Conservation (phyloP, 495 filamentous ascomycete species). For the Penicillium parvum region DNA sequence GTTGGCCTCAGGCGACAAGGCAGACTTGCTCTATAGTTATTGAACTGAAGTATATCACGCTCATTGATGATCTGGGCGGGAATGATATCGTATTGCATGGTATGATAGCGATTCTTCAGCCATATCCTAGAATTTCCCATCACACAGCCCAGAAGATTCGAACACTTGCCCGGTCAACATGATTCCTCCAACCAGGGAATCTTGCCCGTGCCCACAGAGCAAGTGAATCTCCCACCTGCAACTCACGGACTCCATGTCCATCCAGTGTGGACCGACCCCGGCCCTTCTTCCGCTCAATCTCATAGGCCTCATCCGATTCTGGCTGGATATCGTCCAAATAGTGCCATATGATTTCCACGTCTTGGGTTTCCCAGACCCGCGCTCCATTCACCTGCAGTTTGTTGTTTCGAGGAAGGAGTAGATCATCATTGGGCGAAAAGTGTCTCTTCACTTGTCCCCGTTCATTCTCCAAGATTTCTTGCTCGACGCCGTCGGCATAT, state of each 20-base stretch:
- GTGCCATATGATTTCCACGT: slow-evolving; percentile 55
- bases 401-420: slow-evolving; percentile 34
- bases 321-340: slow-evolving; percentile 43
- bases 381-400: slow-evolving; percentile 53
- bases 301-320: slow-evolving; percentile 41
- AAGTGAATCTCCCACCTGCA: slow-evolving; percentile 61
- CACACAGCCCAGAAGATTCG: slow-evolving; percentile 62
- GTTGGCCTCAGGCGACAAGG: slow-evolving; percentile 2
- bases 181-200: slow-evolving; percentile 60
- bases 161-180: slow-evolving; percentile 51
- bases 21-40: no score
- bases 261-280: slow-evolving; percentile 52
- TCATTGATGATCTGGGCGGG: no score
- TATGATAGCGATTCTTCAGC: no score
- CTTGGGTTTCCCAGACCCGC: slow-evolving; percentile 25
- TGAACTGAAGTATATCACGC: no score
- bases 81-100: no score
- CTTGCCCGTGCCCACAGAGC: slow-evolving; percentile 61
- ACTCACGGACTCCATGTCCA: slow-evolving; percentile 50
- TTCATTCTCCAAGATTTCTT: slow-evolving; percentile 15
- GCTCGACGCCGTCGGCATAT: slow-evolving; percentile 14
- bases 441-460: slow-evolving; percentile 16
- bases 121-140: slow-evolving; percentile 2
- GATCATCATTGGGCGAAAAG: slow-evolving; percentile 29
- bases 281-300: slow-evolving; percentile 36